phyloP scores from a whole-genome alignment of 116 monocot genomes.

The Phalaenopsis hybrid region DNA sequence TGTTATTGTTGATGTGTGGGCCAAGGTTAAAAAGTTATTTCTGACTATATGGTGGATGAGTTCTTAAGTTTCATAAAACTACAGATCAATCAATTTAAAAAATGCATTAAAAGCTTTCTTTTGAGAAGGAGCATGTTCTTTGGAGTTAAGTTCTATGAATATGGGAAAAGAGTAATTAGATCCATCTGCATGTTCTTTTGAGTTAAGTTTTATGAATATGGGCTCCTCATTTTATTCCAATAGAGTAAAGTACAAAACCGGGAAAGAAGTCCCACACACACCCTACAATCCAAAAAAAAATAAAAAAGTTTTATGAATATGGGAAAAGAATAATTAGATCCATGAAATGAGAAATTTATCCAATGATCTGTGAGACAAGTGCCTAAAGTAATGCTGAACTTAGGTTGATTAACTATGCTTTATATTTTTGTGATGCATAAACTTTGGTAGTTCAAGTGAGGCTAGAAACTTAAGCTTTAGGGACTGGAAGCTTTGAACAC shows the following conservation, averaged over 20 bases:
- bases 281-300: background rate
- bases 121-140: background rate
- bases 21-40: background rate
- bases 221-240: too few species aligned
- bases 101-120: background rate
- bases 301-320: background rate
- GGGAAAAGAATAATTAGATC: background rate
- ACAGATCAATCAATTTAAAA: background rate
- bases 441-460: background rate
- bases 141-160: background rate
- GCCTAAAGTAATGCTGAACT: background rate
- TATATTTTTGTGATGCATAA: background rate
- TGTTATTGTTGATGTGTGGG: background rate
- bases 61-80: background rate
- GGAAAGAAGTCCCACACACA: too few species aligned
- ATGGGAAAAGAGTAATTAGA: background rate
- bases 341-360: background rate
- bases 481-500: background rate
- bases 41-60: too few species aligned
- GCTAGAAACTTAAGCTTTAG: background rate
- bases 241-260: too few species aligned
- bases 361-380: background rate
- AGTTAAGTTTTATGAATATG: too few species aligned
- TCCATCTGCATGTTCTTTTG: background rate
- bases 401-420: background rate